phyloP scores from a whole-genome alignment of 192 early-diverging fungal species.

The Martensiomyces pterosporus region DNA sequence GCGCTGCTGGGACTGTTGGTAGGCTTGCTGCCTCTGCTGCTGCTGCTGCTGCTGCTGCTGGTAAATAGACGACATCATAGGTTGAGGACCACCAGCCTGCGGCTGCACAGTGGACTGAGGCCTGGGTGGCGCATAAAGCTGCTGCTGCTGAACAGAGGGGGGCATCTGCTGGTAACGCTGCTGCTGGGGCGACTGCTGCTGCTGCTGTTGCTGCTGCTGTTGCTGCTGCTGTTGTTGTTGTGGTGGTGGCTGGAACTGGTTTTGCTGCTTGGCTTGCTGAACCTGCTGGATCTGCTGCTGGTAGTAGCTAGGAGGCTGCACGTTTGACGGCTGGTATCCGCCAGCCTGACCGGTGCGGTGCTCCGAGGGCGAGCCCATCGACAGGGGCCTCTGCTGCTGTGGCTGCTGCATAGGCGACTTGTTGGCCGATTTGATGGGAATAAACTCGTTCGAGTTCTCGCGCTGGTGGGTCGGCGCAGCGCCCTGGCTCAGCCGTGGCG shows the following conservation, averaged over 20 bases:
- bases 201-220: constrained; percentile 13
- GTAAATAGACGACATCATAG: no score
- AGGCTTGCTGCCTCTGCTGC: background rate
- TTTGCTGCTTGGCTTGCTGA: no score
- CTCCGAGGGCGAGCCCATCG: constrained; percentile 8
- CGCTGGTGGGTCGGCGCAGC: constrained; percentile 28
- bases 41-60: constrained; percentile 2
- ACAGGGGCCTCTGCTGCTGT: constrained; percentile 12
- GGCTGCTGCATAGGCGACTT: constrained; percentile 35
- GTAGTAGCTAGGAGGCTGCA: constrained; percentile 45
- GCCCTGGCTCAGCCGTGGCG: constrained; percentile 22
- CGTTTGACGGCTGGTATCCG: constrained; percentile 46
- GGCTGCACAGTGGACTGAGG: constrained; percentile 5
- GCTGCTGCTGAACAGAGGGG: constrained; percentile 29
- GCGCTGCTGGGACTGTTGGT: no score
- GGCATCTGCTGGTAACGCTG: constrained; percentile 7
- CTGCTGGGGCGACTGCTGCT: constrained; percentile 12
- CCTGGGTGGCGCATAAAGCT: constrained; percentile 15
- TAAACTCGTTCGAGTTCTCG: constrained; percentile 46
- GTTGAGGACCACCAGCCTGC: no score
- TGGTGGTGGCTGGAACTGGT: no score
- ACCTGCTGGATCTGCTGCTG: constrained; percentile 51
- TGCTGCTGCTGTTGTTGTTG: constrained; percentile 17
- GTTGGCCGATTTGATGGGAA: constrained; percentile 36
- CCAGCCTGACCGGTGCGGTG: constrained; percentile 36